These are phyloP conservation scores for Pelargonium myrrhifolium DNA, from an alignment of 441 rosid species.

Conservation along the genomic window DNA sequence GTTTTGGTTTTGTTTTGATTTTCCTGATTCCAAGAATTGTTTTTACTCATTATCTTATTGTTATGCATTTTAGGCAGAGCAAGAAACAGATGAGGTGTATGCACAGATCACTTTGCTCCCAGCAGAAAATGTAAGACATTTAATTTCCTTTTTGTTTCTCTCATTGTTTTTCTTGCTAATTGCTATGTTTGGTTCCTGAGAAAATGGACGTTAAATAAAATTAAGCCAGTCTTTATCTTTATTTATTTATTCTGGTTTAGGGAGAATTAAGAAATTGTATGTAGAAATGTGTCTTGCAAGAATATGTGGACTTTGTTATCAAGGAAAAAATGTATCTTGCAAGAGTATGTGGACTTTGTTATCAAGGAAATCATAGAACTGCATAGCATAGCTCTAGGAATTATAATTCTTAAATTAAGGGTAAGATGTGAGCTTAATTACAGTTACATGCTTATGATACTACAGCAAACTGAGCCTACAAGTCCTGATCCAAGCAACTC, in stretches of 20 bases:
- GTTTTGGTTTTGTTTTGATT: background rate
- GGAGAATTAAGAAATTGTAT: background rate
- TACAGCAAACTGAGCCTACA: slow-evolving; percentile 57
- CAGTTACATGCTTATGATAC: slow-evolving; percentile 10
- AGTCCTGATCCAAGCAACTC: slow-evolving; percentile 45
- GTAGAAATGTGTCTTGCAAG: no score
- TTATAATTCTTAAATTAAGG: background rate
- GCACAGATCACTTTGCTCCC: slow-evolving; percentile 85
- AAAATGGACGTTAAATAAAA: background rate
- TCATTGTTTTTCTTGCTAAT: background rate
- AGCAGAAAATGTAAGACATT: slow-evolving; percentile 50
- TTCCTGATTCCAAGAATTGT: background rate
- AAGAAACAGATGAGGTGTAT: slow-evolving; percentile 87
- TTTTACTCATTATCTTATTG: slow-evolving; percentile 14
- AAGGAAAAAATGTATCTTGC: no score
- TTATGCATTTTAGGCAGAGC: slow-evolving; percentile 51
- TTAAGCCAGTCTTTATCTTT: no score
- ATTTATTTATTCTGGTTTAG: no score
- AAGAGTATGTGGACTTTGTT: background rate
- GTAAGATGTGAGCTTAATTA: background rate
- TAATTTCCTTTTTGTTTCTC: background rate
- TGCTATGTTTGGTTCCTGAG: slow-evolving; percentile 1
- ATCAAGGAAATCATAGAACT: background rate
- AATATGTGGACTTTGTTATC: no score
- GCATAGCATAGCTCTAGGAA: background rate